phyloP scores from a whole-genome alignment of 345 rosid species.

The Murraya koenigii region DNA sequence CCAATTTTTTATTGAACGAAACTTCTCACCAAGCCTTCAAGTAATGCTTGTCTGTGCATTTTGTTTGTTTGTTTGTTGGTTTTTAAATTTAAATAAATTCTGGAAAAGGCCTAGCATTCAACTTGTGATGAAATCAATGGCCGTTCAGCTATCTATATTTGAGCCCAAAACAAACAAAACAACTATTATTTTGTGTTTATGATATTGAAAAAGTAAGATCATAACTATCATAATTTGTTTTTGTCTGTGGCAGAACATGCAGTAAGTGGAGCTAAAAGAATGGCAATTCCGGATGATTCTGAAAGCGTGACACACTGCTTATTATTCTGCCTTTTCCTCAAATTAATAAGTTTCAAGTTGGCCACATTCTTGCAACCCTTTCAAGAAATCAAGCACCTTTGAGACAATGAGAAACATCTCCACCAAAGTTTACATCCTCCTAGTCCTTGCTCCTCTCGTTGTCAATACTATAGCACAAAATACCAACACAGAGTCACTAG shows the following conservation, averaged over 20 bases:
- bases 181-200: neutral
- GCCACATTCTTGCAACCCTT: slow-evolving; percentile 3
- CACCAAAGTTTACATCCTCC: slow-evolving; percentile 5
- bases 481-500: slow-evolving; percentile 2
- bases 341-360: neutral
- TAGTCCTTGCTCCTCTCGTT: slow-evolving; percentile 3
- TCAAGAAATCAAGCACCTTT: neutral
- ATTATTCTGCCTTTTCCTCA: neutral
- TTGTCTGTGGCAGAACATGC: neutral
- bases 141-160: neutral
- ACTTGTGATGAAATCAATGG: neutral
- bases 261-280: neutral
- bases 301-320: neutral
- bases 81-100: neutral
- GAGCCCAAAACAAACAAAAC: neutral
- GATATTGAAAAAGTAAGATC: neutral
- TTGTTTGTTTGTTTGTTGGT: no score
- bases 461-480: slow-evolving; percentile 2
- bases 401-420: neutral
- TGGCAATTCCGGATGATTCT: neutral
- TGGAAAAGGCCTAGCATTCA: neutral
- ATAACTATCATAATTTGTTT: neutral
- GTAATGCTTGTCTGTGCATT: neutral
- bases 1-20: neutral
- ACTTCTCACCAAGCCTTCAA: neutral